Percentiles rank a stretch among this genome's conserved stretches.
Evolutionary conservation across 192 early-diverging fungal genomes (phyloP).

Genomic region (Coemansia aciculifera): DNA sequence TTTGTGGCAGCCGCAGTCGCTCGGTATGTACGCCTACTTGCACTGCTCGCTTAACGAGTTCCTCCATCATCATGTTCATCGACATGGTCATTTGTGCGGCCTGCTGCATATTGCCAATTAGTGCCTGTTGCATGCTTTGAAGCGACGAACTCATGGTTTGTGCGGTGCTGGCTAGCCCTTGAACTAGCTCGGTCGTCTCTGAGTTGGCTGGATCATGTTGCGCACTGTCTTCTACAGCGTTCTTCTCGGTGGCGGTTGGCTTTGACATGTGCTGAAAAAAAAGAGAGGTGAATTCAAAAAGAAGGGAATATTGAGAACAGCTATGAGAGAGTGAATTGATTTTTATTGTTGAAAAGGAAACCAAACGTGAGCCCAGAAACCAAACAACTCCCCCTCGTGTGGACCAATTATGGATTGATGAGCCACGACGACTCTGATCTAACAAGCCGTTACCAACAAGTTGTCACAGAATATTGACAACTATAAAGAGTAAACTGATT

Average conservation of each 20-base stretch:
- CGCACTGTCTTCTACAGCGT: neutral
- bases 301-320: neutral
- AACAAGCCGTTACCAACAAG: too few relatives aligned
- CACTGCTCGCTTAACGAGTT: conserved; percentile 41
- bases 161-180: conserved; percentile 34
- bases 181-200: neutral
- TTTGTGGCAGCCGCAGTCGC: neutral
- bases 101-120: conserved; percentile 49
- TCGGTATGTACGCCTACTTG: conserved; percentile 32
- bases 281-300: neutral
- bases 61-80: conserved; percentile 56
- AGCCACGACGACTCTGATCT: too few relatives aligned
- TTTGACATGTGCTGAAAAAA: neutral
- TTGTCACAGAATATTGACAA: too few relatives aligned
- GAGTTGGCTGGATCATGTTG: neutral
- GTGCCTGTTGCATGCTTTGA: conserved; percentile 42
- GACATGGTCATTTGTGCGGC: conserved; percentile 49
- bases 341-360: too few relatives aligned
- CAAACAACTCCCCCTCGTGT: too few relatives aligned
- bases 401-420: too few relatives aligned
- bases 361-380: too few relatives aligned
- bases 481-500: too few relatives aligned
- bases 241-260: neutral
- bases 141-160: conserved; percentile 39
- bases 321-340: too few relatives aligned